A percentile compares a stretch with the other conserved stretches of the same genome.
phyloP scores from a whole-genome alignment of 169 alveolate genomes.

The Perkinsus chesapeaki region DNA sequence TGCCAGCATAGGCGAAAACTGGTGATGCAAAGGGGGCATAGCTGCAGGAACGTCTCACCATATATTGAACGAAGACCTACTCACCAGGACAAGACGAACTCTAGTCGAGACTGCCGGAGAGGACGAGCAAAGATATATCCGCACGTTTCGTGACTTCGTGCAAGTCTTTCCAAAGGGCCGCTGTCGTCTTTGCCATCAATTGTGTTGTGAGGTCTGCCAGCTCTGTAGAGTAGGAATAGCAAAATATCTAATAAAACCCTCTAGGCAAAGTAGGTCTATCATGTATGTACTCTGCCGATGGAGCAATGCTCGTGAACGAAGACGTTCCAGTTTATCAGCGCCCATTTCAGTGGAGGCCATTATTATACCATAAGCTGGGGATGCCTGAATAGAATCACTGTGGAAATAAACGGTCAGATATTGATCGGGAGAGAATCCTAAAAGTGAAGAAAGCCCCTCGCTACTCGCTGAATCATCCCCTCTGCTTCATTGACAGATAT shows the following conservation, averaged over 20 bases:
- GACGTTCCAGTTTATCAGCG: background rate
- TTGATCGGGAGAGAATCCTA: no score
- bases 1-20: background rate
- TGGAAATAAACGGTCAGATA: background rate
- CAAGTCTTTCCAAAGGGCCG: background rate
- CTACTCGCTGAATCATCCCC: background rate
- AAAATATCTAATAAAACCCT: background rate
- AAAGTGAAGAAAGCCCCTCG: no score
- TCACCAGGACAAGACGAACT: background rate
- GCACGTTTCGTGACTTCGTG: background rate
- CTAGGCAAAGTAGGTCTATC: background rate
- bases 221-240: background rate
- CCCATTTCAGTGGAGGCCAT: background rate
- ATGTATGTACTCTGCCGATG: background rate
- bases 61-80: background rate
- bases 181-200: background rate
- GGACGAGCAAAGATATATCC: background rate
- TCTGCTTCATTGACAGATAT: background rate
- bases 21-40: background rate
- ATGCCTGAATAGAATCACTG: background rate
- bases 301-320: background rate
- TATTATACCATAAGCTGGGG: background rate
- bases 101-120: background rate
- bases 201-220: background rate
- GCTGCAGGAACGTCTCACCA: background rate